These are phyloP conservation scores for Blastocystis sp. DNA, from an alignment of 352 stramenopile genomes.

Conservation along the genomic window DNA sequence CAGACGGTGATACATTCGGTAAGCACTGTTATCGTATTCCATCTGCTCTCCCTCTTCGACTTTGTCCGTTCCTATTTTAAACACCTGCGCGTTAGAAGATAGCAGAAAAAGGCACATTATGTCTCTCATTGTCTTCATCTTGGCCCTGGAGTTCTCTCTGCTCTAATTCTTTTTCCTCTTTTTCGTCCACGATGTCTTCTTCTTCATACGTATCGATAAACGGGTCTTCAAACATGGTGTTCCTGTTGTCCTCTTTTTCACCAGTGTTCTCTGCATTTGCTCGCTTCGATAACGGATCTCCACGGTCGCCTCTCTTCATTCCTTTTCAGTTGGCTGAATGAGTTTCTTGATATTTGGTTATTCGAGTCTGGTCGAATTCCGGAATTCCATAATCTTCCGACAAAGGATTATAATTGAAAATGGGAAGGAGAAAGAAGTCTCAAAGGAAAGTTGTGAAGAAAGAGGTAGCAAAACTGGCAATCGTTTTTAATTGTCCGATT, in stretches of 20 bases:
- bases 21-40: slow-evolving; percentile 94
- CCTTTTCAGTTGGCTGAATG: not conserved
- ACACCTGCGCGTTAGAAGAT: slow-evolving; percentile 71
- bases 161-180: slow-evolving; percentile 69
- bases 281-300: not conserved
- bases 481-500: slow-evolving; percentile 58
- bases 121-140: slow-evolving; percentile 62
- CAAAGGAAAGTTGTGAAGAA: slow-evolving; percentile 59
- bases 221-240: slow-evolving; percentile 78
- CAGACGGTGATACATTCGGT: slow-evolving; percentile 98
- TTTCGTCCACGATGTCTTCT: slow-evolving; percentile 78
- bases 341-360: slow-evolving; percentile 71
- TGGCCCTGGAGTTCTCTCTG: slow-evolving; percentile 66
- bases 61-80: slow-evolving; percentile 82
- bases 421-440: slow-evolving; percentile 59
- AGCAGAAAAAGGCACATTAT: not conserved
- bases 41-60: slow-evolving; percentile 85
- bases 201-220: slow-evolving; percentile 81
- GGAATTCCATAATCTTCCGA: not conserved
- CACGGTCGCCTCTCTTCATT: not conserved
- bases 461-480: slow-evolving; percentile 31
- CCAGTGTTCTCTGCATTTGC: not conserved
- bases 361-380: not conserved
- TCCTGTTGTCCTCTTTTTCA: slow-evolving; percentile 70
- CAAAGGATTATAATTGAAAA: not conserved